Base-by-base conservation (phyloP, 768 basidiomycete species). In the Leccinum rimulosum region DNA sequence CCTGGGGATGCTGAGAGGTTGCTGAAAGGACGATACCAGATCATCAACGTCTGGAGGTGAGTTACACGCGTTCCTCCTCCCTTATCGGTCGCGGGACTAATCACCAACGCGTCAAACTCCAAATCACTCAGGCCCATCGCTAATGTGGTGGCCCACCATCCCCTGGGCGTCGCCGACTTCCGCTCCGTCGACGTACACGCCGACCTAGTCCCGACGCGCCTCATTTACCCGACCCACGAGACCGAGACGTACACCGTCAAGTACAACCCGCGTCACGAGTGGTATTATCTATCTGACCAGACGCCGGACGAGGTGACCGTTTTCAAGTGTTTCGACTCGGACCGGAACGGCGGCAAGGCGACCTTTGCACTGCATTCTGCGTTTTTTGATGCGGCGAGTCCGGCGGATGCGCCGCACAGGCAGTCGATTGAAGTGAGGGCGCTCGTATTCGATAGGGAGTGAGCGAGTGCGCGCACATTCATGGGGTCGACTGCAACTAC, bases 251-350 rank as follows among this genome's bases (percentile, higher is more conserved):
- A 31, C 31, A 11, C 10, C 31, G 31, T 31, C 31, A 31, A 31
- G 31, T 7, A 31, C 31, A 31, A 31, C 10, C 31, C 31, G 31
- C 31, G 31, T 2, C 31, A 31, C 64, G 59, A 60, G 64, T 77
- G 75, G 76, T 75, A 74, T 60, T 76, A 76, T 65, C 56, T 79
- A 49, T 62, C 71, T 6, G 64, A 75, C 55, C 74, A 75, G 69
- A 73, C 68, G 1, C 76, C 76, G 7, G 73, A 76, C 11, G 78
- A 78, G 64, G 70, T 75, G 52, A 68, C 65, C 7, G 61, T 78
- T 11, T 73, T 79, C 70, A 78, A 78, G 68, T 77, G 79, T 63
- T 79, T 70, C 54, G 78, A 80, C 61, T 77, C 77, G 38, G 72
- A 74, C 57, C 62, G 57, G 45, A 67, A 71, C 52, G 12, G 12